Percentiles rank a stretch among this genome's conserved stretches.
These are phyloP conservation scores for Nitzschia inconspicua DNA, from an alignment of 108 stramenopile species.

Conservation along the genomic window DNA sequence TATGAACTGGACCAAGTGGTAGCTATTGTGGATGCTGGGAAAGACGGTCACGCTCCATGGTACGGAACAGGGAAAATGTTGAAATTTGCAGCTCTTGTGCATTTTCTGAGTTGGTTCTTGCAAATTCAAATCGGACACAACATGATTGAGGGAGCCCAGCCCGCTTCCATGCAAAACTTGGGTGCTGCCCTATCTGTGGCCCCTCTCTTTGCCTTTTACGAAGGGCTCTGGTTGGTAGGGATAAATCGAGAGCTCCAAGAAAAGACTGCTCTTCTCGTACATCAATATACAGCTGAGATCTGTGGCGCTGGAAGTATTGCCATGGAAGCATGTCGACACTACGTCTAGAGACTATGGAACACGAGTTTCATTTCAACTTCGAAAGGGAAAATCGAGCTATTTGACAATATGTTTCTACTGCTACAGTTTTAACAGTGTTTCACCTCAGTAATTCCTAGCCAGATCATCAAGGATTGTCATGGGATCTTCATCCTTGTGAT, in stretches of 20 bases:
- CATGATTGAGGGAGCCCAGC: conserved; percentile 54
- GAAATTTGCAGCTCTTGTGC: conserved; percentile 30
- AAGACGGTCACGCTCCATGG: conserved; percentile 25
- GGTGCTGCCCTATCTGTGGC: conserved; percentile 52
- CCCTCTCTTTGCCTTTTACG: conserved; percentile 67
- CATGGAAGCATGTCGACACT: too few species aligned
- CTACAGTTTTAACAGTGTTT: not conserved
- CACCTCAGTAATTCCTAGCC: not conserved
- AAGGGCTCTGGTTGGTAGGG: conserved; percentile 51
- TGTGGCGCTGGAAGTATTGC: too few species aligned
- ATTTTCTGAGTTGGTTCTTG: conserved; percentile 49
- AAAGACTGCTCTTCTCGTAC: conserved; percentile 24
- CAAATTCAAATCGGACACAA: conserved; percentile 59
- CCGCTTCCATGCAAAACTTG: conserved; percentile 41
- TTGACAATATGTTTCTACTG: too few species aligned
- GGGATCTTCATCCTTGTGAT: conserved; percentile 1
- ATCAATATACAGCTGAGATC: conserved; percentile 35
- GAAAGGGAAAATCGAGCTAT: too few species aligned
- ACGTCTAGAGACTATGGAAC: too few species aligned
- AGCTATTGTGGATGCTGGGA: not conserved
- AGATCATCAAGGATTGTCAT: not conserved
- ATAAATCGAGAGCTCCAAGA: conserved; percentile 41
- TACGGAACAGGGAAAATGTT: conserved; percentile 46
- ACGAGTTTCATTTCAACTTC: too few species aligned
- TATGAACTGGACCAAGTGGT: conserved; percentile 21